Conservation (phyloP, 495 filamentous ascomycete species). For the Aspergillus homomorphus region DNA sequence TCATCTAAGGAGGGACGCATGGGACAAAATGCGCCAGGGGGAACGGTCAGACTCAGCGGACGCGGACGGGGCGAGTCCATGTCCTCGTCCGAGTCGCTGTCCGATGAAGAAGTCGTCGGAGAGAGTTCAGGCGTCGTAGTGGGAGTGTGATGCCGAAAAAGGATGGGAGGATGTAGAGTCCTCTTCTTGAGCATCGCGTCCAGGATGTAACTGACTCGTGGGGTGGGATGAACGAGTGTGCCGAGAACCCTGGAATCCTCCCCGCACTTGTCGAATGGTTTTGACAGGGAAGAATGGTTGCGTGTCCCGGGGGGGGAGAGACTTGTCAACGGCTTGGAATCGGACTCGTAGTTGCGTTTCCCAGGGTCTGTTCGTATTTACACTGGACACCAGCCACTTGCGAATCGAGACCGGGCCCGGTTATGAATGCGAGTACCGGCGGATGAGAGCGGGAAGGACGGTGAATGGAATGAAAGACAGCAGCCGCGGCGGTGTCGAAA, state of each 20-base stretch:
- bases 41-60: constrained; percentile 62
- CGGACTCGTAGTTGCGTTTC: neutral
- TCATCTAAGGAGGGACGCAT: constrained; percentile 81
- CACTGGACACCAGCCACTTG: constrained; percentile 6
- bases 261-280: constrained; percentile 9
- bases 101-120: constrained; percentile 38
- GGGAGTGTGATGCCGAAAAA: constrained; percentile 42
- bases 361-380: neutral
- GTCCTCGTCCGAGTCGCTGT: constrained; percentile 58
- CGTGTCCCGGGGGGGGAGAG: neutral
- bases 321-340: neutral
- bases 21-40: constrained; percentile 60
- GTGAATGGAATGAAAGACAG: constrained; percentile 7
- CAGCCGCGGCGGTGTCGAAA: neutral
- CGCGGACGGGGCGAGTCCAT: constrained; percentile 51
- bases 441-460: constrained; percentile 5
- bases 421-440: constrained; percentile 18
- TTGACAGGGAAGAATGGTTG: neutral
- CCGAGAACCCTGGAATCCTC: constrained; percentile 14
- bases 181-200: constrained; percentile 53
- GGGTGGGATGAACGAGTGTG: constrained; percentile 13
- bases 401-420: constrained; percentile 10
- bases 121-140: constrained; percentile 44
- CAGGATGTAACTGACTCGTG: constrained; percentile 31
- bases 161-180: constrained; percentile 39